phyloP scores from a whole-genome alignment of 2,329 filamentous ascomycete genomes.

The Penicillium sp. region DNA sequence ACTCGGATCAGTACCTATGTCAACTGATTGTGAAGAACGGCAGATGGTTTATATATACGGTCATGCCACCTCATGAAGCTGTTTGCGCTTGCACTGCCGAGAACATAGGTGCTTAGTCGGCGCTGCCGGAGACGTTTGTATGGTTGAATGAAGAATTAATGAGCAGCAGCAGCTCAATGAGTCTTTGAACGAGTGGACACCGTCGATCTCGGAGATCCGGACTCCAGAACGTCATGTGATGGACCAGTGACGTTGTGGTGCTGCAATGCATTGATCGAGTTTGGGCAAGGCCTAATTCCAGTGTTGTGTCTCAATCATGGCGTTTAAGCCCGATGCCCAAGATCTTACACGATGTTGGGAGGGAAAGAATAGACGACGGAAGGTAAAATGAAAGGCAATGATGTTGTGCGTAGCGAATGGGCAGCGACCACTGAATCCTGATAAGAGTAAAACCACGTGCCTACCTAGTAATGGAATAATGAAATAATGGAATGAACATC shows the following conservation, averaged over 20 bases:
- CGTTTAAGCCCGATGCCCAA: not conserved
- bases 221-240: slow-evolving; percentile 13
- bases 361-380: not conserved
- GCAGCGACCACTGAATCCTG: not conserved
- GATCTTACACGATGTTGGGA: not conserved
- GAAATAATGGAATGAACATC: not conserved
- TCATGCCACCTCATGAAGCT: not conserved
- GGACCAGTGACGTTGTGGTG: slow-evolving; percentile 9
- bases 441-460: not conserved
- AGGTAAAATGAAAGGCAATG: not conserved
- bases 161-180: not conserved
- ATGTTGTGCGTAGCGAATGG: not conserved
- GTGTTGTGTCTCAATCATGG: not conserved
- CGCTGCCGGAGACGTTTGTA: not conserved
- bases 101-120: too few relatives aligned
- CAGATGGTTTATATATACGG: slow-evolving; percentile 1
- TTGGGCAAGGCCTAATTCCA: not conserved
- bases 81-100: not conserved
- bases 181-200: slow-evolving; percentile 5
- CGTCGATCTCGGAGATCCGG: slow-evolving; percentile 12
- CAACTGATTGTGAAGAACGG: slow-evolving; percentile 16
- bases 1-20: slow-evolving; percentile 13
- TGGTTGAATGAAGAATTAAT: not conserved
- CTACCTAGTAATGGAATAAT: too few relatives aligned
- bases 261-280: not conserved